These are phyloP conservation scores for Ogataea populi-albae DNA, from an alignment of 805 yeast species.

Conservation along the genomic window DNA sequence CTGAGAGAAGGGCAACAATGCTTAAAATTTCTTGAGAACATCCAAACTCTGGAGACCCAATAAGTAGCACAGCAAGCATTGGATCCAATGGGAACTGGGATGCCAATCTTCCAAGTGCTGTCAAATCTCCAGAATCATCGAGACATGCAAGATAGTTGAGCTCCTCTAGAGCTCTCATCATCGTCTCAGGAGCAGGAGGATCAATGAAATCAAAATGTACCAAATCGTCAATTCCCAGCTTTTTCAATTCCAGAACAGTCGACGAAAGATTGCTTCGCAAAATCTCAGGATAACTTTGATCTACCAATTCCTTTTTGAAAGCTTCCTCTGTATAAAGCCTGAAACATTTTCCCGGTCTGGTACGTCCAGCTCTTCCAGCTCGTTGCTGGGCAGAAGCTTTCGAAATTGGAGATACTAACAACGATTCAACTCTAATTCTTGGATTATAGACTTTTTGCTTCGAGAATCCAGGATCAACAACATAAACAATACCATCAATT, in stretches of 20 bases:
- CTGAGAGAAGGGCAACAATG: conserved; percentile 86
- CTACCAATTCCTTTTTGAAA: conserved; percentile 86
- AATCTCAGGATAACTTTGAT: conserved; percentile 95
- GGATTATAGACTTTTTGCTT: conserved; percentile 97
- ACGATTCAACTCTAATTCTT: conserved; percentile 89
- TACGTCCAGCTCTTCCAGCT: conserved; percentile 99
- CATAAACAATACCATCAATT: conserved; percentile 95
- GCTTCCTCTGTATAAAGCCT: conserved; percentile 96
- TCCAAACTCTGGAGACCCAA: conserved; percentile 78
- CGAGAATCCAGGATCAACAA: conserved; percentile 95
- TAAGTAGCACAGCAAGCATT: conserved; percentile 87
- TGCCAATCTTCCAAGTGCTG: conserved; percentile 85
- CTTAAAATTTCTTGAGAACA: conserved; percentile 89
- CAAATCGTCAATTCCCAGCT: conserved; percentile 90
- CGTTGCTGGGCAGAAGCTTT: conserved; percentile 98
- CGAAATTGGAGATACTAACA: conserved; percentile 92
- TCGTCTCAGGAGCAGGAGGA: conserved; percentile 99
- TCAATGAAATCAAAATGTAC: conserved; percentile 99
- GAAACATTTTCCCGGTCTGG: conserved; percentile 97
- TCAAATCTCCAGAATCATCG: conserved; percentile 87
- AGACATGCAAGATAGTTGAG: conserved; percentile 85
- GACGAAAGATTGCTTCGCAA: conserved; percentile 85
- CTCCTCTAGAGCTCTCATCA: conserved; percentile 98
- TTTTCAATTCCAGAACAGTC: conserved; percentile 89
- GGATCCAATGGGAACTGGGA: conserved; percentile 96